Base-by-base conservation (phyloP, 1,284 basidiomycete genomes). In the Golubevia pallescens region DNA sequence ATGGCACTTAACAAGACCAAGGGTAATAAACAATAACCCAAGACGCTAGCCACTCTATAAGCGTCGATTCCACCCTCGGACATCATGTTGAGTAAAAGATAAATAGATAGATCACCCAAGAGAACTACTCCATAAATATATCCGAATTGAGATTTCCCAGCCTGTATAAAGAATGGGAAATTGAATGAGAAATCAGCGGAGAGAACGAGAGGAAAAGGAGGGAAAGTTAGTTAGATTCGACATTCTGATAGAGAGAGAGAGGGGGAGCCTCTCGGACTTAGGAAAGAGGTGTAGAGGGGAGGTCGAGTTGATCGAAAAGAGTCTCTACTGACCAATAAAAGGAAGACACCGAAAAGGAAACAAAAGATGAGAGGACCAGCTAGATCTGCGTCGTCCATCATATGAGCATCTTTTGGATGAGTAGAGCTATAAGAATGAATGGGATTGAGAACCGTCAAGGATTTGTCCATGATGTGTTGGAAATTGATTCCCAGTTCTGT, bases 371-470 rank as follows among this genome's bases (percentile, higher is more conserved):
- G 62, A 2, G 82, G 82, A 5, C 82, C 82, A 0, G 78, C 82
- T 10, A 85, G 72, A 62, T 85, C 82, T 52, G 81, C 75, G 57
- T 85, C 82, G 65, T 85, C 82, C 82, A 85, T 85, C 80, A 85
- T 80, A 67, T 83, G 82, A 8, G 79, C 79, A 58, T 85, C 82
- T 32, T 75, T 75, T 34, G 74, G 65, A 58, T 83, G 80, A 61
- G 75, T 65, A 13, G 80, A 69, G 57, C 78, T 80, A 66, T 81
- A 84, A 62, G 73, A 64, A 63, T 84, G 82, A 20, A 85, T 60
- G 2, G 82, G 82, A 53, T 83, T 83, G 66, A 85, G 74, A 2
- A 84, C 81, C 55, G 81, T 81, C 42, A 84, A 64, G 10, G 75
- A 75, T 67, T 83, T 84, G 65, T 78, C 77, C 58, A 77, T 57